Evolutionary conservation across 345 rosid species (phyloP).

Genomic region (Draba incana): DNA sequence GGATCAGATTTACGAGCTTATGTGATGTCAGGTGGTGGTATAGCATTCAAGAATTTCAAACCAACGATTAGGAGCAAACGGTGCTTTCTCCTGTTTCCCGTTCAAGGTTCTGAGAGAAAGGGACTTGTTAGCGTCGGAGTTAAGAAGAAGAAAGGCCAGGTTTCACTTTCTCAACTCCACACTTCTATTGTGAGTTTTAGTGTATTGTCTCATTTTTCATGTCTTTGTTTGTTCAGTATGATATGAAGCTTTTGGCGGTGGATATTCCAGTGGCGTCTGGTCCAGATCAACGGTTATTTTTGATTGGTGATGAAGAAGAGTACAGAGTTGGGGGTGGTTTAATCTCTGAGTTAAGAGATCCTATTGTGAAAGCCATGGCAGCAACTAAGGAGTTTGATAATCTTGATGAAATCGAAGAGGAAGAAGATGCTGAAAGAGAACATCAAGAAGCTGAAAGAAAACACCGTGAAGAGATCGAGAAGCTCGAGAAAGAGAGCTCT

Average conservation of each 20-base stretch:
- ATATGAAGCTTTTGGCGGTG: conserved; percentile 77
- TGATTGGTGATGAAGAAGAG: conserved; percentile 86
- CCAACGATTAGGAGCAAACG: conserved; percentile 68
- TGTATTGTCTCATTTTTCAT: conserved; percentile 8
- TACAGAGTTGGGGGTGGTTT: conserved; percentile 87
- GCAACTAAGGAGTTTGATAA: conserved; percentile 87
- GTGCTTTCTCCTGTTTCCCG: conserved; percentile 85
- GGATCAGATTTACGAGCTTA: conserved; percentile 85
- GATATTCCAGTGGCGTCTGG: conserved; percentile 91
- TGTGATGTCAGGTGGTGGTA: conserved; percentile 86
- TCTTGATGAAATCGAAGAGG: conserved; percentile 54
- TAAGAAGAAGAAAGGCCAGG: conserved; percentile 94
- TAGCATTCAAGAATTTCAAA: conserved; percentile 71
- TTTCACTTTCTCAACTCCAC: conserved; percentile 38
- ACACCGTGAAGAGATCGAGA: conserved; percentile 36
- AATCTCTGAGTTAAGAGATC: conserved; percentile 83
- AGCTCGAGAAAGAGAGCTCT: conserved; percentile 30
- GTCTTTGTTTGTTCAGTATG: conserved; percentile 63
- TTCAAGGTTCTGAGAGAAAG: conserved; percentile 83
- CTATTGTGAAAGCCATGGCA: conserved; percentile 90
- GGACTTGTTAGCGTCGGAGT: conserved; percentile 91
- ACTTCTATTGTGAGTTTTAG: conserved; percentile 2
- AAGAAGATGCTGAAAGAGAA: conserved; percentile 57
- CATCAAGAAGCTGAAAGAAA: conserved; percentile 53
- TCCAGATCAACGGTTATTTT: conserved; percentile 75